Conservation (phyloP, 305 asterid species). For the Nicotiana rustica region DNA sequence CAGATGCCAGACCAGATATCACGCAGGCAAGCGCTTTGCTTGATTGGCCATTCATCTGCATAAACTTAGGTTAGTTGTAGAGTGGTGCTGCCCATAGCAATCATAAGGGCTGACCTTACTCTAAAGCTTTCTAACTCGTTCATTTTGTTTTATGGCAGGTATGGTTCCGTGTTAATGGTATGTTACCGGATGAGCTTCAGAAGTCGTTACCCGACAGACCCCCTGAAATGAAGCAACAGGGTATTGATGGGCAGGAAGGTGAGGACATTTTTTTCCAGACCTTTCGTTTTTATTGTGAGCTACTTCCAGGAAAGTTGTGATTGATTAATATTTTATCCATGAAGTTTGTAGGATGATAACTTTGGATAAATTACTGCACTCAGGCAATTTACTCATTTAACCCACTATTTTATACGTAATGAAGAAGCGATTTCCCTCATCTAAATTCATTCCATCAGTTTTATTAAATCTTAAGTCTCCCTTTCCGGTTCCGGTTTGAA, state of each 20-base stretch:
- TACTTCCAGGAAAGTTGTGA: constrained; percentile 14
- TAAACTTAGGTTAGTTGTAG: constrained; percentile 89
- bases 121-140: constrained; percentile 48
- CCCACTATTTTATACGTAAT: constrained; percentile 3
- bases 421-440: neutral
- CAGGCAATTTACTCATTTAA: neutral
- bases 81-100: constrained; percentile 62
- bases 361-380: constrained; percentile 11
- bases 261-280: constrained; percentile 28
- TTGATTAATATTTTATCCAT: constrained; percentile 12
- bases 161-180: constrained; percentile 92
- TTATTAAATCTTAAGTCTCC: neutral
- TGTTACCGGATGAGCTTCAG: constrained; percentile 79
- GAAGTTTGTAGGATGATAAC: constrained; percentile 23
- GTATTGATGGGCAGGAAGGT: constrained; percentile 68
- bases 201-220: constrained; percentile 85
- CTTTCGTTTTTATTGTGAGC: constrained; percentile 10
- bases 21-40: constrained; percentile 99
- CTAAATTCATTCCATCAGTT: neutral
- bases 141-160: constrained; percentile 60
- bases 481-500: neutral
- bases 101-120: constrained; percentile 61
- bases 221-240: constrained; percentile 69
- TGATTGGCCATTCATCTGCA: constrained; percentile 93
- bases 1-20: constrained; percentile 92